Evolutionary conservation across 2,329 filamentous ascomycete species (phyloP), one percentile per base, ranked within the genome.

Genomic region (Sporothrix euskadiensis): DNA sequence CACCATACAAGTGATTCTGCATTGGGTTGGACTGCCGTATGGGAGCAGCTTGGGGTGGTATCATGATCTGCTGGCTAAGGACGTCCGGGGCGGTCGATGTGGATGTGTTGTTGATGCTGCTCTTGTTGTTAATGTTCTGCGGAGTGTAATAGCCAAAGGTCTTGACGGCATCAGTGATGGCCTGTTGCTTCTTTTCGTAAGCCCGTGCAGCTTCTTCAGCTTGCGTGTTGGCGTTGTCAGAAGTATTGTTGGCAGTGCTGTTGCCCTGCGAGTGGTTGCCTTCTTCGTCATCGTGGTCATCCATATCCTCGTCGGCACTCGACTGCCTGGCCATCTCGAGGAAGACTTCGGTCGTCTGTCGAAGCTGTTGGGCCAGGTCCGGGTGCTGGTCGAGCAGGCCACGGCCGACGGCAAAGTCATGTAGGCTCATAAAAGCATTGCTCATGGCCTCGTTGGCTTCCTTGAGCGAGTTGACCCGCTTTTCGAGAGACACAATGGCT

Each of bases 381-480:
- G 90, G 87, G 8, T 87, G 84, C 47, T 84, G 80, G 47, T 88
- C 84, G 8, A 91, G 81, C 26, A 92, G 78, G n/a, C 89, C 88
- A 72, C 87, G 85, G 44, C 83, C 81, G 30, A 89, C 79, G 2
- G 88, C 86, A 54, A 87, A 87, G 75, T 92, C 88, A 75, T 92
- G 89, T 32, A 95, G 87, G 44, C 84, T 85, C 76, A 89, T 83
- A 77, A 97, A 94, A 0, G 89, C 87, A 70, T 86, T 89, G 81
- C 88, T 91, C 90, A 97, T 93, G 77, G 91, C 88, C 73, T 92
- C 87, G 74, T 94, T 91, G 30, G 87, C 88, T 16, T 86, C 85
- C 74, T 91, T 88, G n/a, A 97, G 86, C 32, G 88, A 86, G 71
- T 89, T 84, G 35, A 95, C 92, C 75, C 90, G 87, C 71, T 88